These are phyloP conservation scores for Colletotrichum costaricense DNA, from an alignment of 2,329 filamentous ascomycete species.

Conservation along the genomic window DNA sequence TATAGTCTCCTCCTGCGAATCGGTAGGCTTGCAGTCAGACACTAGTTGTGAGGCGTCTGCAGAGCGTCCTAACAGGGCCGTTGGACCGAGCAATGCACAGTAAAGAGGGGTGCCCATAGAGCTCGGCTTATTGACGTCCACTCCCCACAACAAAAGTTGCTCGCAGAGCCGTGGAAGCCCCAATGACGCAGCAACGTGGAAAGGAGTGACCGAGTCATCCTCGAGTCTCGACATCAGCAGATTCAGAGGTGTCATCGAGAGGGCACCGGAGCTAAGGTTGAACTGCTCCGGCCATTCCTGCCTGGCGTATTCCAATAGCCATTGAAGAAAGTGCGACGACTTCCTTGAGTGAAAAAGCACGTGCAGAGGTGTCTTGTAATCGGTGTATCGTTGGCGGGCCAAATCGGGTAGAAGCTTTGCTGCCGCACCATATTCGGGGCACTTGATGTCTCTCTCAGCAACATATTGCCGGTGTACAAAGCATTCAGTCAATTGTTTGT, in stretches of 20 bases:
- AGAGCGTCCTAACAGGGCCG: constrained; percentile 39
- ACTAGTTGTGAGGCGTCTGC: constrained; percentile 9
- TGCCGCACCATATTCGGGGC: constrained; percentile 9
- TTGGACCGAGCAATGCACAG: constrained; percentile 47
- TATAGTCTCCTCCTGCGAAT: constrained; percentile 40
- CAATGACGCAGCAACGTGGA: constrained; percentile 50
- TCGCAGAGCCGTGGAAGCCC: constrained; percentile 44
- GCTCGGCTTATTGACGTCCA: constrained; percentile 38
- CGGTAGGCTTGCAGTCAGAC: background rate
- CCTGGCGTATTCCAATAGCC: constrained; percentile 48
- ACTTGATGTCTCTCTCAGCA: background rate
- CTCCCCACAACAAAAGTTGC: constrained; percentile 24
- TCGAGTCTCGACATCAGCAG: constrained; percentile 45
- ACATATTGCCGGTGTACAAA: background rate
- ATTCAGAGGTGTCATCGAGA: constrained; percentile 39
- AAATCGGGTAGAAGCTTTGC: constrained; percentile 40
- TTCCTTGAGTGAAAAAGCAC: constrained; percentile 42
- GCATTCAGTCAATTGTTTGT: background rate
- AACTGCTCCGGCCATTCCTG: constrained; percentile 42
- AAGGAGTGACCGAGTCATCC: constrained; percentile 41
- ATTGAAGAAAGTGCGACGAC: constrained; percentile 48
- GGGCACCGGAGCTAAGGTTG: constrained; percentile 33
- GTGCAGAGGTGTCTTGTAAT: constrained; percentile 40
- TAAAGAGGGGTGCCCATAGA: constrained; percentile 46
- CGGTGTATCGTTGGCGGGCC: constrained; percentile 40